Percentiles rank a stretch among this genome's conserved stretches.
phyloP scores from a whole-genome alignment of 495 filamentous ascomycete species.

The Xylaria intraflava region DNA sequence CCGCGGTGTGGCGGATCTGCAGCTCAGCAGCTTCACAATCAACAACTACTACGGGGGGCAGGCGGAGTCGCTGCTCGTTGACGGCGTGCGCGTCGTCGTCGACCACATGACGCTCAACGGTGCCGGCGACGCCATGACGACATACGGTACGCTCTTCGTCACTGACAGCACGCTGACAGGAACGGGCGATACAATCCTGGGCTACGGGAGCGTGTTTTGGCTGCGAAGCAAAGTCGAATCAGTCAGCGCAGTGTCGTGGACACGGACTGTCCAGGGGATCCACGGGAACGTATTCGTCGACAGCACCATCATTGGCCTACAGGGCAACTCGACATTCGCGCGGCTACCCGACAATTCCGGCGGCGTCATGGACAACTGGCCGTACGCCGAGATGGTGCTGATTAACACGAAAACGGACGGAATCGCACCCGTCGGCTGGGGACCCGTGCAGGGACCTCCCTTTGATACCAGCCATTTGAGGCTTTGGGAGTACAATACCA shows the following conservation, averaged over 20 bases:
- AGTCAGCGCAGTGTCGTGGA: slow-evolving; percentile 9
- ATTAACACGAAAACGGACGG: slow-evolving; percentile 11
- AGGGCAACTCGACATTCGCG: slow-evolving; percentile 6
- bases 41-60: slow-evolving; percentile 16
- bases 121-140: slow-evolving; percentile 15
- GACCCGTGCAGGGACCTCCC: slow-evolving; percentile 10
- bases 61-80: slow-evolving; percentile 10
- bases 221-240: slow-evolving; percentile 7
- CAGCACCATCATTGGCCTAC: slow-evolving; percentile 11
- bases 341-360: slow-evolving; percentile 15
- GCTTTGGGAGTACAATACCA: slow-evolving; percentile 17
- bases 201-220: slow-evolving; percentile 13
- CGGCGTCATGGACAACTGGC: slow-evolving; percentile 17
- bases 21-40: slow-evolving; percentile 11
- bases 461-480: slow-evolving; percentile 12
- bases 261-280: slow-evolving; percentile 14
- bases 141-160: slow-evolving; percentile 13
- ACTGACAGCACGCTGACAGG: slow-evolving; percentile 10
- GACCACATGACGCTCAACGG: slow-evolving; percentile 16
- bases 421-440: slow-evolving; percentile 14
- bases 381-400: slow-evolving; percentile 14
- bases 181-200: slow-evolving; percentile 12
- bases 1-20: slow-evolving; percentile 11
- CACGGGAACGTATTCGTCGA: slow-evolving; percentile 17
- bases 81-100: slow-evolving; percentile 8